phyloP scores from a whole-genome alignment of 2,329 filamentous ascomycete genomes.

The Fusarium humuli region DNA sequence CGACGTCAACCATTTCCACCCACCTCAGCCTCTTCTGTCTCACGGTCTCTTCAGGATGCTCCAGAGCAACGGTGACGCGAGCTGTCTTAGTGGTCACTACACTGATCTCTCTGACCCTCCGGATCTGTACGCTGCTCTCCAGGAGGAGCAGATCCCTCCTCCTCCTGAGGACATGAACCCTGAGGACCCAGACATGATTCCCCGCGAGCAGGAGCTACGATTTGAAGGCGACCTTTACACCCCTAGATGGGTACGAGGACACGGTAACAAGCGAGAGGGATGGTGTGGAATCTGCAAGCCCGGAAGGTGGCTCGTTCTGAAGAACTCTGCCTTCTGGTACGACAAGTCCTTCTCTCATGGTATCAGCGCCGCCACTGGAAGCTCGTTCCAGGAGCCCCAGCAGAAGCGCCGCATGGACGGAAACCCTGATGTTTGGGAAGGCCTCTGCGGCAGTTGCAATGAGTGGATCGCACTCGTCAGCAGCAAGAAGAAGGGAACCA shows the following conservation, averaged over 20 bases:
- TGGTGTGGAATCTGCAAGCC: slow-evolving; percentile 93
- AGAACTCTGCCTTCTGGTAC: slow-evolving; percentile 94
- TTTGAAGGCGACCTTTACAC: slow-evolving; percentile 88
- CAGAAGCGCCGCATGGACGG: slow-evolving; percentile 81
- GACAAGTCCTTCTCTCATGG: slow-evolving; percentile 92
- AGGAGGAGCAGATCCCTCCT: slow-evolving; percentile 78
- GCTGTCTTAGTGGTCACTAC: slow-evolving; percentile 75
- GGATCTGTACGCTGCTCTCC: slow-evolving; percentile 79
- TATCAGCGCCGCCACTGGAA: slow-evolving; percentile 84
- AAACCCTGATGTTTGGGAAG: slow-evolving; percentile 85
- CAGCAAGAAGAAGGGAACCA: slow-evolving; percentile 92
- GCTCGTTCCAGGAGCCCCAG: slow-evolving; percentile 80
- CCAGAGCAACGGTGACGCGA: slow-evolving; percentile 78
- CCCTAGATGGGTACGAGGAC: slow-evolving; percentile 84
- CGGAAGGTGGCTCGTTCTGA: slow-evolving; percentile 85
- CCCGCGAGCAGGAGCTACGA: slow-evolving; percentile 81
- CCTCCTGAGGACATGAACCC: slow-evolving; percentile 86
- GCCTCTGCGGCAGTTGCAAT: slow-evolving; percentile 80
- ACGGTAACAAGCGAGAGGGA: slow-evolving; percentile 87
- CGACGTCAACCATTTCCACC: slow-evolving; percentile 67
- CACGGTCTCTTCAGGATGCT: slow-evolving; percentile 80
- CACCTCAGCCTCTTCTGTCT: slow-evolving; percentile 72
- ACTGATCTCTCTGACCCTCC: slow-evolving; percentile 79
- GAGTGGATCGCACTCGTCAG: slow-evolving; percentile 86
- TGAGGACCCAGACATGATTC: slow-evolving; percentile 77